Evolutionary conservation across 2,329 filamentous ascomycete species (phyloP).

Genomic region (Colletotrichum magnum): DNA sequence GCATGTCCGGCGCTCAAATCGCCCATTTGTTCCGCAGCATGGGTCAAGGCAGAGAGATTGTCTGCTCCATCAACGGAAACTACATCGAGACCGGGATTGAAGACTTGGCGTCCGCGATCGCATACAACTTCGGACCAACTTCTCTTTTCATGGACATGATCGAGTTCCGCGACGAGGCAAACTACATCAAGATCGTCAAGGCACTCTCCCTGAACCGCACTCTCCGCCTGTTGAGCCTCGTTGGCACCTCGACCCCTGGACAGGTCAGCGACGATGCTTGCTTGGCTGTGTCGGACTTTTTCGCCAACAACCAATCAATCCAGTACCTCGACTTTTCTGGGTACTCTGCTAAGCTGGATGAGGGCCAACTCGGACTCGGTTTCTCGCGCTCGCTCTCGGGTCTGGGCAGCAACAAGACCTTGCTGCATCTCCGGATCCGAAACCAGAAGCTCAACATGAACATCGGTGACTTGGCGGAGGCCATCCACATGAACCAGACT

Average conservation of each 20-base stretch:
- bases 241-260: slow-evolving; percentile 66
- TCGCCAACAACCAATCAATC: slow-evolving; percentile 65
- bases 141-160: slow-evolving; percentile 70
- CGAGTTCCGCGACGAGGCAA: slow-evolving; percentile 67
- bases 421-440: slow-evolving; percentile 67
- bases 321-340: slow-evolving; percentile 70
- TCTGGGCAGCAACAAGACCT: slow-evolving; percentile 58
- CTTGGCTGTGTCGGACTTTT: slow-evolving; percentile 63
- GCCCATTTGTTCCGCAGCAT: slow-evolving; percentile 66
- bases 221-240: slow-evolving; percentile 67
- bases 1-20: slow-evolving; percentile 64
- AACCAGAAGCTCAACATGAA: slow-evolving; percentile 70
- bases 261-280: slow-evolving; percentile 62
- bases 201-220: slow-evolving; percentile 65
- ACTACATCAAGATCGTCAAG: slow-evolving; percentile 65
- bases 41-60: slow-evolving; percentile 62
- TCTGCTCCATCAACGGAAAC: slow-evolving; percentile 66
- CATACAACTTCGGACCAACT: slow-evolving; percentile 62
- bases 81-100: slow-evolving; percentile 67
- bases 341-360: slow-evolving; percentile 70
- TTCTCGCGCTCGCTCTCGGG: slow-evolving; percentile 66
- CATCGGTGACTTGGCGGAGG: slow-evolving; percentile 65
- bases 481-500: slow-evolving; percentile 63
- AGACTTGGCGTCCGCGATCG: slow-evolving; percentile 63
- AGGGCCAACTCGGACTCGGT: slow-evolving; percentile 67